These are phyloP conservation scores for Apiospora arundinis DNA, from an alignment of 2,329 filamentous ascomycete species.

Conservation along the genomic window DNA sequence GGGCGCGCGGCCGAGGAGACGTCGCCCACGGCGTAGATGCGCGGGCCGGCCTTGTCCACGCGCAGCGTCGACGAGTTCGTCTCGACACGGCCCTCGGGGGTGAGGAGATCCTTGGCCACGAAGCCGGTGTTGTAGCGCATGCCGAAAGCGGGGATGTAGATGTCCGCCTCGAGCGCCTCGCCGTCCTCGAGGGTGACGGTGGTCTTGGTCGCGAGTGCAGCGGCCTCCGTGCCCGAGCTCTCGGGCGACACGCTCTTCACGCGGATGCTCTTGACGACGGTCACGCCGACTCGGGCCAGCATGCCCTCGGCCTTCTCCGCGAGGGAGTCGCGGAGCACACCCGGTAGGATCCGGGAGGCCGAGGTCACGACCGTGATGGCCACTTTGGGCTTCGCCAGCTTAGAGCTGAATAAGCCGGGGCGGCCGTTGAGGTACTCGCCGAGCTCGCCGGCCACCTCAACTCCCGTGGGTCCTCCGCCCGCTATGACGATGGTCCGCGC, in stretches of 20 bases:
- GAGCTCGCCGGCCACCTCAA: conserved; percentile 56
- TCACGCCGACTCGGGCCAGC: conserved; percentile 53
- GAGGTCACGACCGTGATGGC: conserved; percentile 52
- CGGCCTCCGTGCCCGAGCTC: conserved; percentile 34
- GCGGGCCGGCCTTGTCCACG: conserved; percentile 38
- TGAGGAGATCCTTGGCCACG: conserved; percentile 39
- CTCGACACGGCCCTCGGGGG: conserved; percentile 44
- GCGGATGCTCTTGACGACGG: conserved; percentile 47
- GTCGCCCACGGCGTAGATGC: conserved; percentile 56
- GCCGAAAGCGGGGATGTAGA: conserved; percentile 56
- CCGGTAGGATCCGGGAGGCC: conserved; percentile 46
- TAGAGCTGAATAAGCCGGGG: conserved; percentile 45
- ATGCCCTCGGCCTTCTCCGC: conserved; percentile 48
- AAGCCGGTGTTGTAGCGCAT: conserved; percentile 49
- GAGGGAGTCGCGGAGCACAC: conserved; percentile 43
- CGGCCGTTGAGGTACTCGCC: conserved; percentile 58
- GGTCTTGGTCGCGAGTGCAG: conserved; percentile 34
- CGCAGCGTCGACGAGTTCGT: conserved; percentile 46
- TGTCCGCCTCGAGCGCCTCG: conserved; percentile 46
- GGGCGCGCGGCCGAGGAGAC: conserved; percentile 47
- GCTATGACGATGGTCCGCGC: conserved; percentile 52
- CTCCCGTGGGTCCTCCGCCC: conserved; percentile 50
- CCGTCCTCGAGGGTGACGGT: conserved; percentile 49
- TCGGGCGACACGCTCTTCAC: conserved; percentile 43
- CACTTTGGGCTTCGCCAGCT: conserved; percentile 43